These are phyloP conservation scores for Triticum timopheevii DNA, from an alignment of 176 grass and related monocot species.

Conservation along the genomic window DNA sequence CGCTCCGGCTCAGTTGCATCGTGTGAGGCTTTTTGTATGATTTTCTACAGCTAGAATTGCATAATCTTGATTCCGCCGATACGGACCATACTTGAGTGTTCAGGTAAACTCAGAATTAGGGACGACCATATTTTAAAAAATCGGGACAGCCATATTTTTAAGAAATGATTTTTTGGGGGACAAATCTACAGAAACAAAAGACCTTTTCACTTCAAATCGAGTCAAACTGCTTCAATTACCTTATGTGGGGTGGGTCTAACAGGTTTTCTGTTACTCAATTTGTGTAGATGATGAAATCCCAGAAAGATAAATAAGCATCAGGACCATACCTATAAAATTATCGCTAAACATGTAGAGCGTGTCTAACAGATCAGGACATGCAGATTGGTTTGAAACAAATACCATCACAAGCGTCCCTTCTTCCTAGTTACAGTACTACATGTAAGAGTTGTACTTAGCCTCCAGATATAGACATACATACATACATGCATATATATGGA, in stretches of 20 bases:
- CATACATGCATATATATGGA: too few relatives aligned
- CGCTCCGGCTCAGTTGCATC: too few relatives aligned
- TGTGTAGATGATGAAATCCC: background rate
- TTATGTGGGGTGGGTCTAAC: background rate
- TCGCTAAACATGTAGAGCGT: background rate
- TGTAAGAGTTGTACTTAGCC: background rate
- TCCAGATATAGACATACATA: background rate
- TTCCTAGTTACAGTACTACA: too few relatives aligned
- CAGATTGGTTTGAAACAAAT: background rate
- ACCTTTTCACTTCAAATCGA: background rate
- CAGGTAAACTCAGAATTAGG: background rate
- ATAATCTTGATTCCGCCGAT: too few relatives aligned
- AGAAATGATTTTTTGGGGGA: too few relatives aligned
- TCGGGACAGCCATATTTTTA: too few relatives aligned
- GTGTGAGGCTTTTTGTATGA: too few relatives aligned
- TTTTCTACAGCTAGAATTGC: too few relatives aligned
- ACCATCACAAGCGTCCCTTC: too few relatives aligned
- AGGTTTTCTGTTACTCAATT: background rate
- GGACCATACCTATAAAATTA: background rate
- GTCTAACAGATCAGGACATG: background rate
- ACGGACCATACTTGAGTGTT: background rate
- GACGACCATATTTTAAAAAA: background rate
- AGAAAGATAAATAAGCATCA: background rate
- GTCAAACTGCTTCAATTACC: background rate
- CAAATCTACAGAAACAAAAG: background rate